Evolutionary conservation across 768 basidiomycete genomes (phyloP).

Genomic region (Trametes sanguinea): DNA sequence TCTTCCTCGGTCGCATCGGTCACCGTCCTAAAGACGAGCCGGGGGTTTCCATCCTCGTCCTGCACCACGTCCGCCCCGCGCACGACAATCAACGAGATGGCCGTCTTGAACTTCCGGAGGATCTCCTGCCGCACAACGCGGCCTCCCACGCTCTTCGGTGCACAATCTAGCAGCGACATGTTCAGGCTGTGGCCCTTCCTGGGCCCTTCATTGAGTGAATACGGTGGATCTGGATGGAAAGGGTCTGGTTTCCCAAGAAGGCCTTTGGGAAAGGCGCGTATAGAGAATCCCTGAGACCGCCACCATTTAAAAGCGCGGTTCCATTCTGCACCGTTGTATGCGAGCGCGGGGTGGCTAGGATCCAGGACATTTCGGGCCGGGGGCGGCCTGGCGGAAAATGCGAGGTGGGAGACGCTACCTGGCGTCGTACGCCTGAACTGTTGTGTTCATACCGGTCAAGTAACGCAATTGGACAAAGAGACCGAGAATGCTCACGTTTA

Average conservation of each 20-base stretch:
- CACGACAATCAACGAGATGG: slow-evolving; percentile 42
- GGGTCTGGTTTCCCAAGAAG: slow-evolving; percentile 29
- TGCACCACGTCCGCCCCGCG: slow-evolving; percentile 40
- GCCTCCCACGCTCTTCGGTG: slow-evolving; percentile 33
- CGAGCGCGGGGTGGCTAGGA: slow-evolving; percentile 25
- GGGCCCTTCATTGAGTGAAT: slow-evolving; percentile 8
- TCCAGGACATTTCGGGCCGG: slow-evolving; percentile 11
- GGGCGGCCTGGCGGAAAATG: slow-evolving; percentile 1
- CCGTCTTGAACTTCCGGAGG: slow-evolving; percentile 39
- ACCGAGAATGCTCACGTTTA: slow-evolving; percentile 35
- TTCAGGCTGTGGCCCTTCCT: slow-evolving; percentile 23
- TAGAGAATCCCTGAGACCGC: slow-evolving; percentile 18
- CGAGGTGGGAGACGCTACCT: slow-evolving; percentile 30
- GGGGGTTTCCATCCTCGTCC: slow-evolving; percentile 5
- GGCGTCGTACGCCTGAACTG: slow-evolving; percentile 48
- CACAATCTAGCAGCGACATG: slow-evolving; percentile 41
- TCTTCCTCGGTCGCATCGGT: too few relatives aligned
- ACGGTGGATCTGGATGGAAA: slow-evolving; percentile 28
- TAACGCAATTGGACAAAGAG: background rate
- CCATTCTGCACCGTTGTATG: background rate
- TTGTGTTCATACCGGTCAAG: background rate
- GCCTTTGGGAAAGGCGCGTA: slow-evolving; percentile 38
- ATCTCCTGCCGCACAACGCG: slow-evolving; percentile 39
- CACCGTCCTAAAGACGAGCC: slow-evolving; percentile 16
- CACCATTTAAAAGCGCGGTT: slow-evolving; percentile 11